Base-by-base conservation (phyloP, 768 basidiomycete genomes). In the Agaricus blazei region DNA sequence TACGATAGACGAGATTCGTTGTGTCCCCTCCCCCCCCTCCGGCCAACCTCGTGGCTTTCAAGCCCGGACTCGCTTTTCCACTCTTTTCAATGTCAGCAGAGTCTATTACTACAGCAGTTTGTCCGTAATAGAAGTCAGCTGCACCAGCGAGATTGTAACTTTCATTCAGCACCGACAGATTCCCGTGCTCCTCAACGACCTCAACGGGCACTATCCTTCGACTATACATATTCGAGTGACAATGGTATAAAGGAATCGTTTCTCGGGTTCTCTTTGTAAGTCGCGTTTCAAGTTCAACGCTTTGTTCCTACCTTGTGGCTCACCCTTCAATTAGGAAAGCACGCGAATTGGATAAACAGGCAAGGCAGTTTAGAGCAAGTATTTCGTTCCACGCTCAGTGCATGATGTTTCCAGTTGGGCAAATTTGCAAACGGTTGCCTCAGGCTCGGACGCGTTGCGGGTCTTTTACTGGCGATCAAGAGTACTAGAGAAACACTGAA, bases 391-490 rank as follows among this genome's bases (percentile, higher is more conserved):
- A 12, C 7, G 9, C 29, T 24, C 24, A 52, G 36, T 15, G 19
- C 11, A 8, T 34, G 34, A 2, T 34, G 1, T 11, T 24, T 8
- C 14, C 7, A 54, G 53, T 14, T 48, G 19, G 46, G 47, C 23
- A 40, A 31, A 31, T 41, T 54, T 12, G 53, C 47, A 24, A 54
- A 40, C 29, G 47, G 48, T 14, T 48, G 46, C 38, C n/a, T 54
- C n/a, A 40, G 28, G 6, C 53, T 54, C 27, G 47, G 53, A 5
- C 53, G 53, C 11, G 53, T 54, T 3, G 46, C 53, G 29, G 53
- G 53, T 23, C 24, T 54, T 9, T 34, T 54, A 37, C 23, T 54
- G 19, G 53, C 53, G 12, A 54, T 54, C 47, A 54, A 41, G 27
- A 48, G 26, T 9, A 40, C 46, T 11, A 40, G 46, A 37, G 47